phyloP scores from a whole-genome alignment of 139 green algal genomes.

The Coelastrella sp. region DNA sequence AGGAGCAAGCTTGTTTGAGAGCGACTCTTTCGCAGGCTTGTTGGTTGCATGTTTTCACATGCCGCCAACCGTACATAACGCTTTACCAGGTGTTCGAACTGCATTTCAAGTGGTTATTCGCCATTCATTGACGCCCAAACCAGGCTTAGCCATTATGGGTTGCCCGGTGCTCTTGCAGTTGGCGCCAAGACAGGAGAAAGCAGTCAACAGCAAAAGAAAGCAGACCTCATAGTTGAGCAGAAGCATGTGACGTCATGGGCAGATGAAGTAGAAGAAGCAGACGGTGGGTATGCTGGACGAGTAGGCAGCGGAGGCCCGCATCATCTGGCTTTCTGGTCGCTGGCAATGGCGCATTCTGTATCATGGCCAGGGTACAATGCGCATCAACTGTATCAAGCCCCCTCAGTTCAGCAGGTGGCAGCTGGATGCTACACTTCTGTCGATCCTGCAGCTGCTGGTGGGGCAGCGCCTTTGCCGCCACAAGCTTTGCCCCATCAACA shows the following conservation, averaged over 20 bases:
- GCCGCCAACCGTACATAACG: too few relatives aligned
- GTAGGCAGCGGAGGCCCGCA: neutral
- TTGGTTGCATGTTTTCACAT: too few relatives aligned
- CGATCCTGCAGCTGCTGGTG: too few relatives aligned
- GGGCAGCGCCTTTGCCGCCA: too few relatives aligned
- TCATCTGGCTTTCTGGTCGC: neutral
- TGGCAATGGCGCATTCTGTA: neutral
- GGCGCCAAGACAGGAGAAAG: constrained; percentile 21
- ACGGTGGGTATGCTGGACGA: neutral
- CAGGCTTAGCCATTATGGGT: neutral
- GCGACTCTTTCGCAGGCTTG: too few relatives aligned
- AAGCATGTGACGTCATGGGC: constrained; percentile 38
- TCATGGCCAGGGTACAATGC: neutral
- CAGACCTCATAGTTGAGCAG: neutral
- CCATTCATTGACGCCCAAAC: too few relatives aligned
- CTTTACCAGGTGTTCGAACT: too few relatives aligned
- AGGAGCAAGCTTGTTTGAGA: too few relatives aligned
- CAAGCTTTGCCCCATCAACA: too few relatives aligned
- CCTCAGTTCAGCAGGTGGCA: neutral
- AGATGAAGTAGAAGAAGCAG: constrained; percentile 41
- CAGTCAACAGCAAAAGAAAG: constrained; percentile 7
- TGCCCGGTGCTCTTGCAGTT: constrained; percentile 17
- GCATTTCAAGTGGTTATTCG: too few relatives aligned
- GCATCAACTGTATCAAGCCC: neutral
- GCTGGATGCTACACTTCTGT: neutral